Percentiles rank a stretch among this genome's conserved stretches.
Evolutionary conservation across 495 filamentous ascomycete species (phyloP).

Genomic region (Evernia prunastri): DNA sequence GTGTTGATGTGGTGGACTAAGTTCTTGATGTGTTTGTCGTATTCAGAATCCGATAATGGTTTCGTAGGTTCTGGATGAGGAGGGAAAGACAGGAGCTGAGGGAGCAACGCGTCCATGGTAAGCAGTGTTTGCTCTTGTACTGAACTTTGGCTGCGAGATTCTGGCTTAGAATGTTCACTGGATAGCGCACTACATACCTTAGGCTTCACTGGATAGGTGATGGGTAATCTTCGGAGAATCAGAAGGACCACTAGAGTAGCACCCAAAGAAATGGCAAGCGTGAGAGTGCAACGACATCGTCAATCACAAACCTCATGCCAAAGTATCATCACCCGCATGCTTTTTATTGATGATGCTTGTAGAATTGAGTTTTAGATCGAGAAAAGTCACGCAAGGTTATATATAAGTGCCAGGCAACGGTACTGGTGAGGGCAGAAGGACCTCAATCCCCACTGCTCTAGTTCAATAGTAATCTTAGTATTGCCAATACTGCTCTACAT

Average conservation of each 20-base stretch:
- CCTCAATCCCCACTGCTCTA: background rate
- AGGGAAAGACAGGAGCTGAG: slow-evolving; percentile 36
- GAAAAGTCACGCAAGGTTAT: background rate
- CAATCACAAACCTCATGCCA: background rate
- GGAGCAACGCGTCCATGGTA: slow-evolving; percentile 33
- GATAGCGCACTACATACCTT: background rate
- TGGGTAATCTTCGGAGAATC: background rate
- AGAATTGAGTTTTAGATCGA: background rate
- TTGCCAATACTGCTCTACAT: too few relatives aligned
- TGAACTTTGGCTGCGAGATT: background rate
- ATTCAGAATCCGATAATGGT: slow-evolving; percentile 32
- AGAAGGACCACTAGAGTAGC: background rate
- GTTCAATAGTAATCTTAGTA: background rate
- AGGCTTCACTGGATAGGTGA: too few relatives aligned
- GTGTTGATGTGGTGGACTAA: slow-evolving; percentile 30
- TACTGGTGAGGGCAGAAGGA: background rate
- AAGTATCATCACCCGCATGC: too few relatives aligned
- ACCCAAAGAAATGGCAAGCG: too few relatives aligned
- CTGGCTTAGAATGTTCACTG: background rate
- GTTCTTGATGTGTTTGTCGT: slow-evolving; percentile 34
- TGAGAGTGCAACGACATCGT: too few relatives aligned
- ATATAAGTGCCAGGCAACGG: background rate
- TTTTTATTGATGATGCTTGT: background rate
- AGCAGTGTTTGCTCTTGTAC: background rate
- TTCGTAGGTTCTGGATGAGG: slow-evolving; percentile 35